Base-by-base conservation (phyloP, 2,329 filamentous ascomycete species). In the Pleomassaria siparia region DNA sequence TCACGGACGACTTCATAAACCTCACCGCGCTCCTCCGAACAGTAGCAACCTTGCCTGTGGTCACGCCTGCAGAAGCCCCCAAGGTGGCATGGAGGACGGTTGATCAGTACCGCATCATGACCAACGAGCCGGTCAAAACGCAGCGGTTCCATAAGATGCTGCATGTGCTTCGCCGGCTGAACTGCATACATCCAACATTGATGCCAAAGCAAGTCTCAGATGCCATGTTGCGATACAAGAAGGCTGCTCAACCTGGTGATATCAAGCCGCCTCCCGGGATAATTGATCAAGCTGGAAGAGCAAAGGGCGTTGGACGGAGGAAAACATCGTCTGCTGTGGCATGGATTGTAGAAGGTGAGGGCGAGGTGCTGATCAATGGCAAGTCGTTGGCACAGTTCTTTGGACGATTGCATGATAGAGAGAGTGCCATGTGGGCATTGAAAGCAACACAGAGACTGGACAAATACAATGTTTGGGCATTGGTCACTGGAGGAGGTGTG, bases 391-490 rank as follows among this genome's bases (percentile, higher is more conserved):
- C 81, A 42, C 82, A 94, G 42, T 85, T 83, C 18, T 99, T 99
- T 70, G 88, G 86, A 26, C 85, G 94, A 28, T 74, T 96, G 42
- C 92, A 99, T 69, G 92, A 99, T 72, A 85, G 94, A 35, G 94
- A 97, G 76, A 96, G 90, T 66, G 92, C 89, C 2, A 76, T 96
- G 3, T 99, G 92, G 92, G 85, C 92, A 7, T 74, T 99, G 64
- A 90, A 91, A 63, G 81, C 84, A 41, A 95, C 91, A 20, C 79
- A 87, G 35, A 80, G 94, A 54, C 74, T 95, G 55, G 91, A 96
- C 78, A 97, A 96, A 73, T 99, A 99, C 78, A 99, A 99, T 65
- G 84, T 96, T 3, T 99, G 90, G 86, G 91, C 86, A 44, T 74
- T 88, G 41, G 89, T 91, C 2, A 80, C 82, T 49, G 94, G 94